These are phyloP conservation scores for Botrytis pseudocinerea DNA, from an alignment of 2,329 filamentous ascomycete species.

Conservation along the genomic window DNA sequence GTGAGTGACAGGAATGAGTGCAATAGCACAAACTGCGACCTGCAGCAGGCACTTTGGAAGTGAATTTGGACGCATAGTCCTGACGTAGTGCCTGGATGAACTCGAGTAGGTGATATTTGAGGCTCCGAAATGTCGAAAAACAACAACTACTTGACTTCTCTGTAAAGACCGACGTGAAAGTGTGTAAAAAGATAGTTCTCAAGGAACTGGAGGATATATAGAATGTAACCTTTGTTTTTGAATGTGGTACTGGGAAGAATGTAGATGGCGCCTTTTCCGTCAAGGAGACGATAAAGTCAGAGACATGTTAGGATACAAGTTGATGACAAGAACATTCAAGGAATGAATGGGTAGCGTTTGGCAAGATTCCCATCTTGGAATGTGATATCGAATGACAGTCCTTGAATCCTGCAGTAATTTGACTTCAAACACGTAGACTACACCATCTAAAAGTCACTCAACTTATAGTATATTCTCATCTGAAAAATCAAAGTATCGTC, in stretches of 20 bases:
- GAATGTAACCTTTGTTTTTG: conserved; percentile 12
- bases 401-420: not conserved
- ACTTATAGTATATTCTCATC: not conserved
- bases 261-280: conserved; percentile 13
- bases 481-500: not conserved
- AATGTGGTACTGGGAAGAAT: conserved; percentile 17
- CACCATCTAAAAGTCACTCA: conserved; percentile 6
- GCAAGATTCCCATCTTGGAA: conserved; percentile 16
- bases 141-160: conserved; percentile 16
- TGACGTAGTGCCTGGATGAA: conserved; percentile 16
- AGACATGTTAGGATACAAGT: not conserved
- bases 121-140: conserved; percentile 16
- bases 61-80: conserved; percentile 23
- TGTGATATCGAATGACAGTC: conserved; percentile 1
- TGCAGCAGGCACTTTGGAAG: conserved; percentile 16
- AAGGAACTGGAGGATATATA: conserved; percentile 14
- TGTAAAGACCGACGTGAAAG: conserved; percentile 18
- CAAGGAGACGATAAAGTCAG: conserved; percentile 3
- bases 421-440: not conserved
- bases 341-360: conserved; percentile 17
- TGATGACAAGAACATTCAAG: not conserved
- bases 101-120: conserved; percentile 12
- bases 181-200: not conserved
- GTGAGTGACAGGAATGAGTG: conserved; percentile 8
- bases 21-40: conserved; percentile 15